These are phyloP conservation scores for Daldinia childiae DNA, from an alignment of 495 filamentous ascomycete genomes.

Conservation along the genomic window DNA sequence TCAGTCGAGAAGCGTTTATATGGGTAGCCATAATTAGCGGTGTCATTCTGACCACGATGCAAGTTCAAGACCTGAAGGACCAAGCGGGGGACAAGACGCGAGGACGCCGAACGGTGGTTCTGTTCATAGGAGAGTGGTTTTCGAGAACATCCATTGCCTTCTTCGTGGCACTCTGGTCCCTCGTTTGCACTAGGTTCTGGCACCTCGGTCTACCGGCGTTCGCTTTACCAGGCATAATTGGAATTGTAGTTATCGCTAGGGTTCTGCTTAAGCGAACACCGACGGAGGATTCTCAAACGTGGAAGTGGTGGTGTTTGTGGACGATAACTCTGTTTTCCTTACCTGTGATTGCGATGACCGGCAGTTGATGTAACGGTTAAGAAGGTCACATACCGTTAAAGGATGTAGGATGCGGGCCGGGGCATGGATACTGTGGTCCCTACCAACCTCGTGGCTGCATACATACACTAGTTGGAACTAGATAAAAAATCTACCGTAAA, in stretches of 20 bases:
- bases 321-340: background rate
- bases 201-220: background rate
- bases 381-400: background rate
- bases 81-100: constrained; percentile 49
- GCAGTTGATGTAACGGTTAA: background rate
- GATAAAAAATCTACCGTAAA: no score
- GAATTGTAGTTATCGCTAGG: background rate
- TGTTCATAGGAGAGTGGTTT: constrained; percentile 56
- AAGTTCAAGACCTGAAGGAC: constrained; percentile 60
- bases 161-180: constrained; percentile 55
- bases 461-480: no score
- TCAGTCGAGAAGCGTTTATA: constrained; percentile 36
- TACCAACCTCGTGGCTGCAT: no score
- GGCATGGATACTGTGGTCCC: no score
- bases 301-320: constrained; percentile 3
- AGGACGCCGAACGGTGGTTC: constrained; percentile 53
- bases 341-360: background rate
- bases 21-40: constrained; percentile 59
- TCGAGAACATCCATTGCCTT: constrained; percentile 53
- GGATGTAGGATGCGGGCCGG: background rate
- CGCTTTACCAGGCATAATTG: background rate
- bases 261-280: constrained; percentile 1
- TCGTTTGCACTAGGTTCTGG: constrained; percentile 54
- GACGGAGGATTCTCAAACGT: background rate
- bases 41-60: constrained; percentile 61